phyloP scores from a whole-genome alignment of 306 rosid genomes.

The Lagenaria siceraria region DNA sequence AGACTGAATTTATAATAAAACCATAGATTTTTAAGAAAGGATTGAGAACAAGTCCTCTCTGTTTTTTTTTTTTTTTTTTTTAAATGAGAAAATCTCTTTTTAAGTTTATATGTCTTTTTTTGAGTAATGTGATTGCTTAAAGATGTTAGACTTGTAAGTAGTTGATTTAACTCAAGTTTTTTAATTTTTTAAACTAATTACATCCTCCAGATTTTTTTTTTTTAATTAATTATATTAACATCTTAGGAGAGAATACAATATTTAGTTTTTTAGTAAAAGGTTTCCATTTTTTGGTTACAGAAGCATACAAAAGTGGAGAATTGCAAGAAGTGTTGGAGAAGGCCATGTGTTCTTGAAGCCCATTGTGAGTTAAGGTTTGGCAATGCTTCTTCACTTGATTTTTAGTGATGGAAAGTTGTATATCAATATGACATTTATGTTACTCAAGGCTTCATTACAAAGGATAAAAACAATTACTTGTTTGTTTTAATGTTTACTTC shows the following conservation, averaged over 20 bases:
- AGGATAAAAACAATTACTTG: not conserved
- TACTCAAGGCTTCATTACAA: not conserved
- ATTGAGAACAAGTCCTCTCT: not conserved
- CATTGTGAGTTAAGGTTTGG: not conserved
- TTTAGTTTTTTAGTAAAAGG: not conserved
- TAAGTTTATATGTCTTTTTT: too few species aligned
- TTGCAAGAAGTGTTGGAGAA: constrained; percentile 79
- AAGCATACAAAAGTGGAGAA: constrained; percentile 75
- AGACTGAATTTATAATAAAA: too few species aligned
- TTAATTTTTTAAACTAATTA: not conserved
- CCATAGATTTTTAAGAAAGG: too few species aligned
- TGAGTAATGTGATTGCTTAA: not conserved
- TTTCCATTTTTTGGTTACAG: constrained; percentile 25
- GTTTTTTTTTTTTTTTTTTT: too few species aligned
- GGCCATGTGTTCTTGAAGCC: constrained; percentile 62
- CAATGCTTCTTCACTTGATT: not conserved
- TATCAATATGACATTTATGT: not conserved
- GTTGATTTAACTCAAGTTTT: not conserved
- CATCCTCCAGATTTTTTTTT: not conserved
- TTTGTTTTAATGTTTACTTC: not conserved
- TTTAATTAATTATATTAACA: not conserved
- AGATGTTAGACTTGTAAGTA: not conserved
- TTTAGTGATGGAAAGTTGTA: not conserved
- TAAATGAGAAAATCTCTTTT: too few species aligned
- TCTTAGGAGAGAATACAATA: not conserved